Evolutionary conservation across 1,139 yeast species (phyloP).

Genomic region (Hansenula sp.): DNA sequence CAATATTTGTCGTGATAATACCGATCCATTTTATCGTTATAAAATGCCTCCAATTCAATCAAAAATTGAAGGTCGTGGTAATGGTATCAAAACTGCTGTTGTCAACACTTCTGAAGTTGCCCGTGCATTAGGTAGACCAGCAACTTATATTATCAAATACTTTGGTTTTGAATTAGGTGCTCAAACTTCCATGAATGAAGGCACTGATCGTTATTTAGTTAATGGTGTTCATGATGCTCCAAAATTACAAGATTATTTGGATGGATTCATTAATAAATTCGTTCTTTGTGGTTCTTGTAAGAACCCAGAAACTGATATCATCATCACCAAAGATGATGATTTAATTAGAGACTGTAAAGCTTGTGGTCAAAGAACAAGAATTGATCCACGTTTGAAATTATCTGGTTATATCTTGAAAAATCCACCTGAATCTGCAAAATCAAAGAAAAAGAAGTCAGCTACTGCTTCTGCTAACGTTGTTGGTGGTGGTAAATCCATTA

Average conservation of each 20-base stretch:
- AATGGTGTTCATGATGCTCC: conserved; percentile 93
- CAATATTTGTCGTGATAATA: conserved; percentile 94
- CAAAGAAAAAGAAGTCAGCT: conserved; percentile 69
- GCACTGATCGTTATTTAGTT: conserved; percentile 81
- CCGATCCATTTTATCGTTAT: conserved; percentile 98
- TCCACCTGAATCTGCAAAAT: conserved; percentile 68
- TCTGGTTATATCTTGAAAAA: conserved; percentile 85
- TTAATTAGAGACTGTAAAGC: conserved; percentile 96
- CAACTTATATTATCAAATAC: conserved; percentile 85
- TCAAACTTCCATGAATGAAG: conserved; percentile 78
- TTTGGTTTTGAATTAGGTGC: conserved; percentile 98
- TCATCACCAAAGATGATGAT: conserved; percentile 70
- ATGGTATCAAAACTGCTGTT: conserved; percentile 96
- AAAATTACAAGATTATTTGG: conserved; percentile 89
- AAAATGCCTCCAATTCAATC: conserved; percentile 98
- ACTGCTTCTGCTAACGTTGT: conserved; percentile 90
- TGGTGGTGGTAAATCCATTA: conserved; percentile 80
- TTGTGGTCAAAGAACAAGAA: conserved; percentile 84
- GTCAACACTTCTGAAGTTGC: conserved; percentile 91
- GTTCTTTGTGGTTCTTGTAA: conserved; percentile 93
- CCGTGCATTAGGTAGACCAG: conserved; percentile 90
- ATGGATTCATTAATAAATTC: conserved; percentile 88
- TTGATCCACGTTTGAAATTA: conserved; percentile 85
- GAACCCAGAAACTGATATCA: conserved; percentile 95
- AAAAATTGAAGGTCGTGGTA: conserved; percentile 98